These are phyloP conservation scores for Aotearoamyces nothofagi DNA, from an alignment of 2,329 filamentous ascomycete species.

Conservation along the genomic window DNA sequence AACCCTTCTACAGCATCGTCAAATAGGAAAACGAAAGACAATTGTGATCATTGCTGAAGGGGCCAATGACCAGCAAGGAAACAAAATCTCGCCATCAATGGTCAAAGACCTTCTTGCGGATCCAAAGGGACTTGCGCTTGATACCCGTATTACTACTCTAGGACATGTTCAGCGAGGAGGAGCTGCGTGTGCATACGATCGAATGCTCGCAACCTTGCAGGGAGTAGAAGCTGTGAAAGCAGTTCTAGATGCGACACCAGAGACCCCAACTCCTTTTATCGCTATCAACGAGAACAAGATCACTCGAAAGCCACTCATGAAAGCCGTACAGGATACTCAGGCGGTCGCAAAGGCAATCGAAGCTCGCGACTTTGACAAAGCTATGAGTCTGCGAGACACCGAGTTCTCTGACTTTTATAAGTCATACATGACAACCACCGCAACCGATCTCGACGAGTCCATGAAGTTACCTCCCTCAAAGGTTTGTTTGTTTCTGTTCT, in stretches of 20 bases:
- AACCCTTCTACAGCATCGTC: constrained; percentile 48
- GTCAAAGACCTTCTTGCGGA: constrained; percentile 82
- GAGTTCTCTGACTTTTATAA: constrained; percentile 90
- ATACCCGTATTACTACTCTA: constrained; percentile 87
- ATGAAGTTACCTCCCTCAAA: constrained; percentile 55
- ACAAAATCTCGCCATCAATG: constrained; percentile 65
- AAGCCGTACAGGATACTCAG: constrained; percentile 78
- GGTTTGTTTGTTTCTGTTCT: constrained; percentile 27
- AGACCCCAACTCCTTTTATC: constrained; percentile 86
- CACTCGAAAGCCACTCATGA: constrained; percentile 72
- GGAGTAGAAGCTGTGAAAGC: constrained; percentile 90
- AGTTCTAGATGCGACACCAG: constrained; percentile 75
- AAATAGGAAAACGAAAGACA: constrained; percentile 85
- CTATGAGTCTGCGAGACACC: constrained; percentile 78
- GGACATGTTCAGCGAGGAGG: constrained; percentile 97
- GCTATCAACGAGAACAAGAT: constrained; percentile 98
- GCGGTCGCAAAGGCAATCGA: constrained; percentile 71
- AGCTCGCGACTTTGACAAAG: constrained; percentile 69
- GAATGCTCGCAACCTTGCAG: constrained; percentile 83
- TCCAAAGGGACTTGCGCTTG: constrained; percentile 60
- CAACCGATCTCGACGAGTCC: constrained; percentile 54
- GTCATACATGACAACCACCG: constrained; percentile 83
- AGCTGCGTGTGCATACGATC: constrained; percentile 81
- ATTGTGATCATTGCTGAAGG: constrained; percentile 97
- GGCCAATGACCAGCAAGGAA: constrained; percentile 70